Conservation (phyloP, 352 stramenopile species). For the Phytophthora pinifolia region DNA sequence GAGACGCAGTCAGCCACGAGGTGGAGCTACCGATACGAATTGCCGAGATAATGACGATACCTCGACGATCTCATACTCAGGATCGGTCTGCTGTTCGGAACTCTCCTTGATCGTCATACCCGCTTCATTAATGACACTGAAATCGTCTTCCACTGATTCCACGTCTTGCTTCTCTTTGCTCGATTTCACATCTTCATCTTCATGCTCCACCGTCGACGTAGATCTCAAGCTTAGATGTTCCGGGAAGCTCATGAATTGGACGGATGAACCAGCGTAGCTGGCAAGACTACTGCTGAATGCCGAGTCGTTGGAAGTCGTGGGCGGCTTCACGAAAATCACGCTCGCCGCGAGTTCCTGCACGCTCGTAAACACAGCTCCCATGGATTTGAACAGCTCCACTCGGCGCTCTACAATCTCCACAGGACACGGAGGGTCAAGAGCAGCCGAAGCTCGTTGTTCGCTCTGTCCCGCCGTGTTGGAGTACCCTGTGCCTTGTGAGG, state of each 20-base stretch:
- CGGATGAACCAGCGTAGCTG: conserved; percentile 45
- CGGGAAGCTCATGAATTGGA: conserved; percentile 62
- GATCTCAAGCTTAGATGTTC: conserved; percentile 62
- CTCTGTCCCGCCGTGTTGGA: conserved; percentile 57
- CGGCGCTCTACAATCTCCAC: conserved; percentile 53
- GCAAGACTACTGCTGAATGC: conserved; percentile 71
- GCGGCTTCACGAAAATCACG: conserved; percentile 81
- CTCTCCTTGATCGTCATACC: conserved; percentile 23
- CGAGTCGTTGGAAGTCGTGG: conserved; percentile 47
- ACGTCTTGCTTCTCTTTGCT: conserved; percentile 17
- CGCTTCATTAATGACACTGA: conserved; percentile 2
- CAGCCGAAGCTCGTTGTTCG: conserved; percentile 32
- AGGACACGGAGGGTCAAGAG: conserved; percentile 7
- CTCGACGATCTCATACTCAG: conserved; percentile 13
- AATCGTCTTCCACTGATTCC: conserved; percentile 15
- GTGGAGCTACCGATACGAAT: background rate
- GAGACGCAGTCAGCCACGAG: background rate
- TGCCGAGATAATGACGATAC: conserved; percentile 12
- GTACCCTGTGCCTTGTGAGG: conserved; percentile 45
- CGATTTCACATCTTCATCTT: conserved; percentile 19
- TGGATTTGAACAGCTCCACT: conserved; percentile 58
- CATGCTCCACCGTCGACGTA: conserved; percentile 18
- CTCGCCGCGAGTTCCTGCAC: conserved; percentile 81
- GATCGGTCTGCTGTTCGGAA: conserved; percentile 20
- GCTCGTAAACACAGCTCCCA: conserved; percentile 68